phyloP scores from a whole-genome alignment of 768 basidiomycete species.

The Austroboletus eburneus region DNA sequence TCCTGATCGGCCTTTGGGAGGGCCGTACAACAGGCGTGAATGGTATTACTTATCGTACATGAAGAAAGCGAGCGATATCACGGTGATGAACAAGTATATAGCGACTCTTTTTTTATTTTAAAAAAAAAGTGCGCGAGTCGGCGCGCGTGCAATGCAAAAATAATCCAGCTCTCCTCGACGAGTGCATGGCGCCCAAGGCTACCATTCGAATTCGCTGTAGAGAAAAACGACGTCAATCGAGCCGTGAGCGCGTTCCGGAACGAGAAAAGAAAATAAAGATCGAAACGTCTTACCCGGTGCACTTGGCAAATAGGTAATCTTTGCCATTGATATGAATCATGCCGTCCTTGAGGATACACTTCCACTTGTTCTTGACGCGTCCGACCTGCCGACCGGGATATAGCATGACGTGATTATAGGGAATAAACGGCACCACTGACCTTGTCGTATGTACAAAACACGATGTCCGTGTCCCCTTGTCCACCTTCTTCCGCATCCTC shows the following conservation, averaged over 20 bases:
- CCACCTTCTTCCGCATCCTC: conserved; percentile 78
- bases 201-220: conserved; percentile 45
- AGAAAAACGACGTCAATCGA: not conserved
- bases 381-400: conserved; percentile 61
- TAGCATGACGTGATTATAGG: not conserved
- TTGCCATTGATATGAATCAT: conserved; percentile 97
- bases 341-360: conserved; percentile 95
- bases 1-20: no score
- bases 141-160: conserved; percentile 19
- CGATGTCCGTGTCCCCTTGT: conserved; percentile 80
- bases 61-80: no score
- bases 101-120: no score
- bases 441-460: conserved; percentile 99
- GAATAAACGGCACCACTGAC: conserved; percentile 37
- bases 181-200: conserved; percentile 5
- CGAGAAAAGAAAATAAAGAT: not conserved
- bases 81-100: no score
- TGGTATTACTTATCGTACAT: no score
- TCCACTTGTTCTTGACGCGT: conserved; percentile 99
- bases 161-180: conserved; percentile 11
- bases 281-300: conserved; percentile 91
- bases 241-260: no score
- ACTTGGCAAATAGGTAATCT: conserved; percentile 96
- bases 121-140: no score
- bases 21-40: no score